These are phyloP conservation scores for Trichoderma pleuroti DNA, from an alignment of 2,329 filamentous ascomycete species.

Conservation along the genomic window DNA sequence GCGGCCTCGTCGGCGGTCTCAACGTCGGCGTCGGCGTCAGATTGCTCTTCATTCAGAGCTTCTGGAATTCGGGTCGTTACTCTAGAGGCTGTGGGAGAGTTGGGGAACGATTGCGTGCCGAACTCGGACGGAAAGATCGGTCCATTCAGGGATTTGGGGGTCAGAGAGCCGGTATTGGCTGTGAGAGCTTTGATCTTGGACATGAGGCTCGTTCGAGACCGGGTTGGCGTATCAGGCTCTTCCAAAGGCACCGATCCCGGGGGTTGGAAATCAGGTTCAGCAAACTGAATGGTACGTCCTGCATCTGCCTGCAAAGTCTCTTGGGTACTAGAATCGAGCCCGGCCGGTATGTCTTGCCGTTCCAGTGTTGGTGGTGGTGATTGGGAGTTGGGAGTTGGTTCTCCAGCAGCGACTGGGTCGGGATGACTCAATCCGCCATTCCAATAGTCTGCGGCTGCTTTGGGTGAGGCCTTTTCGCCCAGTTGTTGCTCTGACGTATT, in stretches of 20 bases:
- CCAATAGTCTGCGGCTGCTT: constrained; percentile 22
- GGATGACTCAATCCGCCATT: constrained; percentile 21
- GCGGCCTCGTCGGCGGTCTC: constrained; percentile 79
- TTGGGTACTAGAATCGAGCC: neutral
- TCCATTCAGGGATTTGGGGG: constrained; percentile 40
- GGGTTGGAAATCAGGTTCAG: constrained; percentile 52
- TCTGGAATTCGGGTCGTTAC: constrained; percentile 49
- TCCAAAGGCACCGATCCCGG: constrained; percentile 61
- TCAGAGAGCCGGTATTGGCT: constrained; percentile 46
- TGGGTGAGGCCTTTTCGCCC: neutral
- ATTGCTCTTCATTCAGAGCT: constrained; percentile 49
- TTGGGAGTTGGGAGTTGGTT: neutral
- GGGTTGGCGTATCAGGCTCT: constrained; percentile 57
- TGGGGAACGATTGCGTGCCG: constrained; percentile 40
- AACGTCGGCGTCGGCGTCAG: constrained; percentile 61
- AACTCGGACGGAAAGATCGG: constrained; percentile 32
- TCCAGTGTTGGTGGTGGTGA: neutral
- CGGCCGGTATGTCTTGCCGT: neutral
- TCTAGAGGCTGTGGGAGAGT: constrained; percentile 47
- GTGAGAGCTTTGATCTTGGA: constrained; percentile 74
- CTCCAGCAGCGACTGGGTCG: neutral
- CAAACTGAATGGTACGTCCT: constrained; percentile 71
- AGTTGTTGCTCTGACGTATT: neutral
- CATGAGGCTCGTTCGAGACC: constrained; percentile 66
- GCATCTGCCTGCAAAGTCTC: constrained; percentile 16